phyloP scores from a whole-genome alignment of 2,329 filamentous ascomycete species.

The Phaeosphaeriaceae sp. region DNA sequence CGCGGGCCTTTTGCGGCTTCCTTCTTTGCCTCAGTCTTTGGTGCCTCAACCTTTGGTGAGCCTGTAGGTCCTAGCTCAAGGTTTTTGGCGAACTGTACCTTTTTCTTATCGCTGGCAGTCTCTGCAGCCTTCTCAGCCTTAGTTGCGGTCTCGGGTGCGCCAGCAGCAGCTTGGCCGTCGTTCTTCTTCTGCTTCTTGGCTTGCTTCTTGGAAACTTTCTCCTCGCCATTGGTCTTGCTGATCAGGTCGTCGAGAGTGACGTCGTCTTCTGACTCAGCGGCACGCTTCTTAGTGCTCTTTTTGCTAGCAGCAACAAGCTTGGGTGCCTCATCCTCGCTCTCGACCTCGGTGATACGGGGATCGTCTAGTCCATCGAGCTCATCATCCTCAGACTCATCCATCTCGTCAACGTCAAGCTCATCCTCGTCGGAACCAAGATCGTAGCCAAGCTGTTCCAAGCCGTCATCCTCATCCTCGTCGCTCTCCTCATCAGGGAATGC shows the following conservation, averaged over 20 bases:
- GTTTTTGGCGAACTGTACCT: conserved; percentile 98
- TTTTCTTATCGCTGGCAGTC: conserved; percentile 71
- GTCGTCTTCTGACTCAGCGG: conserved; percentile 70
- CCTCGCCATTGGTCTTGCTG: conserved; percentile 72
- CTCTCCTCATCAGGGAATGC: conserved; percentile 67
- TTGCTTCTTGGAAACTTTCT: conserved; percentile 93
- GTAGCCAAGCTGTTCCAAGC: conserved; percentile 71
- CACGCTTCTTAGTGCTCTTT: conserved; percentile 83
- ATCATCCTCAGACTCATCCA: conserved; percentile 56
- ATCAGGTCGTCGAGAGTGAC: conserved; percentile 81
- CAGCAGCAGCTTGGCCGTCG: conserved; percentile 79
- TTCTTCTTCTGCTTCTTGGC: conserved; percentile 99
- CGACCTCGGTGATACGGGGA: conserved; percentile 83
- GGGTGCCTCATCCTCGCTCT: conserved; percentile 72
- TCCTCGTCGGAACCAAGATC: conserved; percentile 81
- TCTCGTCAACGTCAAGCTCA: conserved; percentile 65
- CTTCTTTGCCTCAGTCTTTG: conserved; percentile 55
- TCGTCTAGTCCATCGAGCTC: conserved; percentile 69
- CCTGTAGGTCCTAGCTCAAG: conserved; percentile 91
- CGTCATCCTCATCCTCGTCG: conserved; percentile 65
- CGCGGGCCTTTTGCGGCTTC: conserved; percentile 67
- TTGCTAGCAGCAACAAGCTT: conserved; percentile 56
- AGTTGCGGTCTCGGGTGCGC: conserved; percentile 59
- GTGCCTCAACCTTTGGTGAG: conserved; percentile 55
- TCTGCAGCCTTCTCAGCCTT: conserved; percentile 61